These are phyloP conservation scores for Scheffersomyces illinoinensis DNA, from an alignment of 1,139 yeast species.

Conservation along the genomic window DNA sequence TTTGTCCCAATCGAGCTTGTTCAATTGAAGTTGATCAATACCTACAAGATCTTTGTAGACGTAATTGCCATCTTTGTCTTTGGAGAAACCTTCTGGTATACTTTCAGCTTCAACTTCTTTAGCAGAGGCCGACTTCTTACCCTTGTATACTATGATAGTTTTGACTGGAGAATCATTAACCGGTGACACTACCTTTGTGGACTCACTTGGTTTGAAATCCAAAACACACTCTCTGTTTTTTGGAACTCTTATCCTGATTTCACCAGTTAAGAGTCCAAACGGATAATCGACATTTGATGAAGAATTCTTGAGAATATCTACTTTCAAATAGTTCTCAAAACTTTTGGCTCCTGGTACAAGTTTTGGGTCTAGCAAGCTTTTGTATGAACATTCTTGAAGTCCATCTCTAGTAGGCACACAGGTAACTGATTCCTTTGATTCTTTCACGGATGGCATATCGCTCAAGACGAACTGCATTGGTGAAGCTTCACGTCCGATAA, in stretches of 20 bases:
- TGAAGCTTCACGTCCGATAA: constrained; percentile 55
- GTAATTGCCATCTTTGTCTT: constrained; percentile 52
- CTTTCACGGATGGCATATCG: constrained; percentile 67
- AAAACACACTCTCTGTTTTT: constrained; percentile 67
- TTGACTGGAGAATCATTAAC: constrained; percentile 57
- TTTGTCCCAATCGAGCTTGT: constrained; percentile 62
- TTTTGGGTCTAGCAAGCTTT: constrained; percentile 52
- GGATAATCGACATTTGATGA: constrained; percentile 47
- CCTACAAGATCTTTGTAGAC: constrained; percentile 59
- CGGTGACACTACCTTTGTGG: constrained; percentile 20
- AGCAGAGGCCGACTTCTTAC: constrained; percentile 7
- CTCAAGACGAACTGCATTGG: constrained; percentile 36
- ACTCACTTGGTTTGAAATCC: constrained; percentile 47
- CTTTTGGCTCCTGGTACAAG: constrained; percentile 40
- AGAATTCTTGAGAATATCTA: constrained; percentile 52
- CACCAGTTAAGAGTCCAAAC: constrained; percentile 69
- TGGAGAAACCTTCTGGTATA: constrained; percentile 53
- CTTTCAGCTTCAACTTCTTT: constrained; percentile 8
- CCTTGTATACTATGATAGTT: constrained; percentile 48
- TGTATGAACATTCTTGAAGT: constrained; percentile 52
- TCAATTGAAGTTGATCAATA: constrained; percentile 60
- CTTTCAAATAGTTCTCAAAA: constrained; percentile 44
- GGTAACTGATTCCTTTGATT: constrained; percentile 22
- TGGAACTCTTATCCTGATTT: constrained; percentile 55
- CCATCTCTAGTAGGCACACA: constrained; percentile 47